Evolutionary conservation across 257 asterid genomes (phyloP), one percentile per base, ranked within the genome.

Genomic region (Primulina tabacum): DNA sequence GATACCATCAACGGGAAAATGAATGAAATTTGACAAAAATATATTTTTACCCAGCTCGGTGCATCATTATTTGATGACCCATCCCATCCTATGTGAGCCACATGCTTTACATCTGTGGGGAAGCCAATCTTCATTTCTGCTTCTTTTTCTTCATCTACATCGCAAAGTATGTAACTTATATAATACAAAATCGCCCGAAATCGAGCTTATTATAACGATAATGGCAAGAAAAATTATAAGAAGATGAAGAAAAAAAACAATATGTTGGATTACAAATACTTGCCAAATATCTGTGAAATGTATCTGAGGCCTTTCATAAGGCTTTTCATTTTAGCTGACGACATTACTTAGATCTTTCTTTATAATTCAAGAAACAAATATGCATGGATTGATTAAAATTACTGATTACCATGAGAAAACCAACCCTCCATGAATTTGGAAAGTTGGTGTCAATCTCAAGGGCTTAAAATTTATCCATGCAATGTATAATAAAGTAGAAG

Each of bases 101-200:
- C 97, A 74, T 94, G 99, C 83, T 94, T 94, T 72, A 94, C 99
- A 77, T 94, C 97, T 61, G 97, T 91, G 63, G 97, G 99, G 17
- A 85, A 47, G 2, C 55, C 55, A 47, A 47, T 47, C n/a, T 47
- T 18, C 55, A 47, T 47, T 14, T 47, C 55, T 47, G 18, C 18
- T 47, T 47, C 55, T 1, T 47, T 47, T 16, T 47, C 56, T 47
- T 47, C 56, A 4, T 47, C 56, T 47, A 14, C 56, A 47, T 47
- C 0, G 56, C 18, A 47, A 47, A 14, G 8, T 12, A 38, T 38
- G 47, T 9, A 38, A 9, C n/a, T 11, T 12, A 47, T 16, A 16
- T 14, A 4, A 4, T 12, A 2, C 17, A 2, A 47, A 47, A 16
- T 12, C 26, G 26, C 26, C 7, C 53, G 6, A 43, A 47, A 47